Evolutionary conservation across 1,139 yeast genomes (phyloP).

Genomic region (Meyerozyma athensensis): DNA sequence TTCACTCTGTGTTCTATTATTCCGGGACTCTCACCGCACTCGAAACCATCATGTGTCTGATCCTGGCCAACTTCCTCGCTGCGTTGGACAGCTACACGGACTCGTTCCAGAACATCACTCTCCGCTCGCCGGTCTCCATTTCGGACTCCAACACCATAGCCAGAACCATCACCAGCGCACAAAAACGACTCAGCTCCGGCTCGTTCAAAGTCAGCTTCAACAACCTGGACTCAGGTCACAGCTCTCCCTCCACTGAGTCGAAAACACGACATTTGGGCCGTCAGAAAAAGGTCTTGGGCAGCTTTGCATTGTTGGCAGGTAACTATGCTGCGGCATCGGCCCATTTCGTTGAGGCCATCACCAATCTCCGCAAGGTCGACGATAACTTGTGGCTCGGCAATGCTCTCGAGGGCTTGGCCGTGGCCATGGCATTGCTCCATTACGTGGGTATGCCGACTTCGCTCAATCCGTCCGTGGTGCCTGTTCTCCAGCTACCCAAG

Average conservation of each 20-base stretch:
- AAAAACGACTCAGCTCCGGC: constrained; percentile 37
- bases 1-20: constrained; percentile 23
- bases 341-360: constrained; percentile 68
- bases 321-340: constrained; percentile 65
- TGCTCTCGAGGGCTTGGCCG: constrained; percentile 74
- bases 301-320: constrained; percentile 76
- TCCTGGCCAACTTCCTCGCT: constrained; percentile 58
- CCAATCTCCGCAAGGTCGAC: constrained; percentile 52
- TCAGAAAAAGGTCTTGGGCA: constrained; percentile 69
- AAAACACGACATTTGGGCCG: constrained; percentile 53
- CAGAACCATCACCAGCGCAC: constrained; percentile 52
- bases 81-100: constrained; percentile 66
- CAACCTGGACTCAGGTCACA: constrained; percentile 8
- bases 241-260: constrained; percentile 15
- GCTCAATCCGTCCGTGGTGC: constrained; percentile 5
- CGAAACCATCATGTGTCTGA: constrained; percentile 71
- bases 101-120: constrained; percentile 64
- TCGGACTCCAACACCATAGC: constrained; percentile 45
- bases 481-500: constrained; percentile 9
- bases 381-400: constrained; percentile 89
- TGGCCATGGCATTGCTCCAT: constrained; percentile 58
- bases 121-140: constrained; percentile 68
- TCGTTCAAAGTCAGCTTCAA: constrained; percentile 32
- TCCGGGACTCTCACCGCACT: constrained; percentile 36
- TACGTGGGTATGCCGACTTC: constrained; percentile 46